These are phyloP conservation scores for Hevea brasiliensis DNA, from an alignment of 345 rosid genomes.

Conservation along the genomic window DNA sequence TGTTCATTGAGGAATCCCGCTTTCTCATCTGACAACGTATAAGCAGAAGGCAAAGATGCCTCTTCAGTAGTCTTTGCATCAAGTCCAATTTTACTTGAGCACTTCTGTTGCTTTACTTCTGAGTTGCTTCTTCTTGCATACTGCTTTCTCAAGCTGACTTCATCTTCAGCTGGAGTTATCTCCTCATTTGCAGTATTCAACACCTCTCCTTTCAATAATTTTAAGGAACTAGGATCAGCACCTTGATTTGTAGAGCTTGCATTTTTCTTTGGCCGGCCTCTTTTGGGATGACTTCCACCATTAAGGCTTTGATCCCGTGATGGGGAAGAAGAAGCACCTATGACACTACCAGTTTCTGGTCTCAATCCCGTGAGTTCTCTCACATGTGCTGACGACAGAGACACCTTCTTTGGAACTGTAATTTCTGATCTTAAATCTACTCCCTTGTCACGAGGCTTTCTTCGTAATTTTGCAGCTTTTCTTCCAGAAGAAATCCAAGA, in stretches of 20 bases:
- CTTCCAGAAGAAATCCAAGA: constrained; percentile 41
- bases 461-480: constrained; percentile 29
- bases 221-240: constrained; percentile 40
- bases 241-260: constrained; percentile 29
- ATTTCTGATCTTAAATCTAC: constrained; percentile 27
- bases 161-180: too few relatives aligned
- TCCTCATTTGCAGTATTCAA: too few relatives aligned
- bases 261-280: constrained; percentile 37
- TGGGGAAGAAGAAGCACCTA: constrained; percentile 20
- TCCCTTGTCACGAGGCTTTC: constrained; percentile 34
- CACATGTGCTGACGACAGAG: constrained; percentile 16
- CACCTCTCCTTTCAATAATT: too few relatives aligned
- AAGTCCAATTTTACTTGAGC: constrained; percentile 22
- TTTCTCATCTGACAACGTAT: constrained; percentile 38
- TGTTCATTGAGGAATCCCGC: constrained; percentile 18
- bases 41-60: constrained; percentile 11
- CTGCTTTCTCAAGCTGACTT: too few relatives aligned
- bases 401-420: constrained; percentile 36
- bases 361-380: neutral
- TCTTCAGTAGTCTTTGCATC: constrained; percentile 26
- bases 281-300: constrained; percentile 31
- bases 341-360: constrained; percentile 2
- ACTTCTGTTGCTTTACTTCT: constrained; percentile 32
- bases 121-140: too few relatives aligned
- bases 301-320: constrained; percentile 14